Evolutionary conservation across 2,329 filamentous ascomycete genomes (phyloP).

Genomic region (Alternaria panax): DNA sequence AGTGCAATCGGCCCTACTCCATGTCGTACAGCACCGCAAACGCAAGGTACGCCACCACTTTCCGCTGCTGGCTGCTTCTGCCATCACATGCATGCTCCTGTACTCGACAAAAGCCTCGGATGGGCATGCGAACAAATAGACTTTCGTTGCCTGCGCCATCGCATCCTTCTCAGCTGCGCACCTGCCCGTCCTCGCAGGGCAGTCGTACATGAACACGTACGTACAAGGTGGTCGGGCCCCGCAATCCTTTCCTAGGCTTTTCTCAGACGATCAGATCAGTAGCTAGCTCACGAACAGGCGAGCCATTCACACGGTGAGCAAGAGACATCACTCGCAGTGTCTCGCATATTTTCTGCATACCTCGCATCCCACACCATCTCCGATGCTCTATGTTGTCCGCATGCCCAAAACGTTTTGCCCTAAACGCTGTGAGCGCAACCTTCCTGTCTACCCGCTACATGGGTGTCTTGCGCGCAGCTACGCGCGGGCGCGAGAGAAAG

Average conservation of each 20-base stretch:
- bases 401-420: not conserved
- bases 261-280: not conserved
- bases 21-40: constrained; percentile 16
- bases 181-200: not conserved
- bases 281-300: not conserved
- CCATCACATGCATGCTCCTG: not conserved
- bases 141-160: not conserved
- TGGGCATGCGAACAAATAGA: constrained; percentile 3
- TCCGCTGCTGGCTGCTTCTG: not conserved
- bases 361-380: not conserved
- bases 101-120: not conserved
- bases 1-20: constrained; percentile 13
- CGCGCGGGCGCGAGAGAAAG: not conserved
- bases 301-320: not conserved
- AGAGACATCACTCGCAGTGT: constrained; percentile 1
- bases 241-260: not conserved
- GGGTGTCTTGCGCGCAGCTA: not conserved
- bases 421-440: not conserved
- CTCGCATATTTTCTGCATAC: constrained; percentile 7
- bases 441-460: constrained; percentile 3
- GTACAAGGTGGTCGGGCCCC: constrained; percentile 2
- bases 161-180: constrained; percentile 1
- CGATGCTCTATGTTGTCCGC: not conserved
- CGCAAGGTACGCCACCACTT: constrained; percentile 19
- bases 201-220: constrained; percentile 5